Percentiles rank a stretch among this genome's conserved stretches.
phyloP scores from a whole-genome alignment of 192 early-diverging fungal genomes.

The Rhizophagus sp. region DNA sequence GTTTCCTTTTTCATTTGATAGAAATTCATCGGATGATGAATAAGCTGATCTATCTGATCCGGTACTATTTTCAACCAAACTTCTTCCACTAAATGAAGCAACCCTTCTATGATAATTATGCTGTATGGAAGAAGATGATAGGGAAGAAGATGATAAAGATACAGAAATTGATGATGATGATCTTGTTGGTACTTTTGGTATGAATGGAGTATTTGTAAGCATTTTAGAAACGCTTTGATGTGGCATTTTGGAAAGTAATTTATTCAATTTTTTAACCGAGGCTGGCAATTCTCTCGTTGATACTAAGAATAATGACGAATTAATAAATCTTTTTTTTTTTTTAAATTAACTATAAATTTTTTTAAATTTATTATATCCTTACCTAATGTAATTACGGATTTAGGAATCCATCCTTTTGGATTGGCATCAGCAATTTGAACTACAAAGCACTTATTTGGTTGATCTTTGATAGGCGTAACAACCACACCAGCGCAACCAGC shows the following conservation, averaged over 20 bases:
- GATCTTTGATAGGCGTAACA: slow-evolving; percentile 33
- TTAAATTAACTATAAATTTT: too few species aligned
- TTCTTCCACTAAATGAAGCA: background rate
- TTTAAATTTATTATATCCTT: background rate
- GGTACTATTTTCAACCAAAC: background rate
- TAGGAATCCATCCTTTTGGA: slow-evolving; percentile 45
- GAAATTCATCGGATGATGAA: background rate
- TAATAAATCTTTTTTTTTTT: too few species aligned
- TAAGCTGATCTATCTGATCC: background rate
- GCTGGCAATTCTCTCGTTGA: background rate
- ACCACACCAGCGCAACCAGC: slow-evolving; percentile 39
- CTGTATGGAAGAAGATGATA: background rate
- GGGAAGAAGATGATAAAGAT: background rate
- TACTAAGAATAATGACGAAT: background rate
- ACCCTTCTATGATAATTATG: background rate
- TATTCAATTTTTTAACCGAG: background rate
- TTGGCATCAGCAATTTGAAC: slow-evolving; percentile 38
- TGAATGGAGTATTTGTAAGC: background rate
- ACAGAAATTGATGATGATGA: background rate
- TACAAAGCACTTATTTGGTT: slow-evolving; percentile 36
- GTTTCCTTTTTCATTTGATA: background rate
- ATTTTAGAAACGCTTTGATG: background rate
- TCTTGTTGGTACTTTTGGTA: background rate
- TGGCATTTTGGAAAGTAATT: background rate
- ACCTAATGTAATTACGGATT: slow-evolving; percentile 39